These are phyloP conservation scores for Lasiosphaeris hirsuta DNA, from an alignment of 495 filamentous ascomycete species.

Conservation along the genomic window DNA sequence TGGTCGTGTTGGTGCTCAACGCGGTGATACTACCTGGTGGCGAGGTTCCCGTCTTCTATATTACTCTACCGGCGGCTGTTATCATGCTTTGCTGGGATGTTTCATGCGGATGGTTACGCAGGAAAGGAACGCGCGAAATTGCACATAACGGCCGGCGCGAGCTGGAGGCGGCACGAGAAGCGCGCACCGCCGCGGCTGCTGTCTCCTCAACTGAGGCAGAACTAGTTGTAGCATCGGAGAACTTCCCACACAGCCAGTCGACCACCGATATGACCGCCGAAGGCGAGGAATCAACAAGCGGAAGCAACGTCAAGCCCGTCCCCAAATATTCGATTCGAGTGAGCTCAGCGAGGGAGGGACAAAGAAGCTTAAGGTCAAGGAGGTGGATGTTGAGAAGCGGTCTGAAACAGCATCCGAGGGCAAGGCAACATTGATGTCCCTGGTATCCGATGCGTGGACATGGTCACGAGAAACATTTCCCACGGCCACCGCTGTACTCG, in stretches of 20 bases:
- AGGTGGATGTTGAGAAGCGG: neutral
- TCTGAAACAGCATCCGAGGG: neutral
- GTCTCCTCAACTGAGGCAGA: neutral
- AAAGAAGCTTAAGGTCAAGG: conserved; percentile 1
- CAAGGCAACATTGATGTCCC: conserved; percentile 48
- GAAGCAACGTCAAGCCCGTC: neutral
- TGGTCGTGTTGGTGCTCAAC: conserved; percentile 57
- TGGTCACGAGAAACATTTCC: conserved; percentile 67
- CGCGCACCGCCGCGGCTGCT: conserved; percentile 23
- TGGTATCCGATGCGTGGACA: conserved; percentile 36
- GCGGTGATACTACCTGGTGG: conserved; percentile 44
- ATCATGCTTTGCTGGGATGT: conserved; percentile 64
- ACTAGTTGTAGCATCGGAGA: neutral
- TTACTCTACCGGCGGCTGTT: conserved; percentile 59
- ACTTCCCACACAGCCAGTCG: neutral
- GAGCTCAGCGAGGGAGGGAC: neutral
- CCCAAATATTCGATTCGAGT: neutral
- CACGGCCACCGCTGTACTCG: conserved; percentile 56
- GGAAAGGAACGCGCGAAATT: conserved; percentile 57
- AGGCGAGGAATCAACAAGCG: neutral
- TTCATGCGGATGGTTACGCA: conserved; percentile 53
- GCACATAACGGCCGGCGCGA: conserved; percentile 52
- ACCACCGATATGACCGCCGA: neutral
- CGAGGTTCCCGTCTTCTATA: conserved; percentile 54
- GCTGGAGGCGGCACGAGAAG: conserved; percentile 42